Conservation (phyloP, 257 asterid genomes). For the Petunia axillaris region DNA sequence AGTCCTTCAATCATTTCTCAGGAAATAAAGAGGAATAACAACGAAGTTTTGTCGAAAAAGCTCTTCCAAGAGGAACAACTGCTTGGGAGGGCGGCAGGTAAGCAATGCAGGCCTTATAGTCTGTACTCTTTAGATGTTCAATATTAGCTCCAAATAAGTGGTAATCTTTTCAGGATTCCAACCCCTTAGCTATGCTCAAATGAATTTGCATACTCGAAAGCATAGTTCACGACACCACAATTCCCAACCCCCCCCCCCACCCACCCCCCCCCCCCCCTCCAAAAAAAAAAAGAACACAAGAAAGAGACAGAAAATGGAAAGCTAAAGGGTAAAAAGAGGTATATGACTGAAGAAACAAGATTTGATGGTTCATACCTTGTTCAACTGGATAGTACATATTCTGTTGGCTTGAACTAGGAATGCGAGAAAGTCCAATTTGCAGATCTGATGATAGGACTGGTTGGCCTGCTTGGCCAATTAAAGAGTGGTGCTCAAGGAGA, state of each 20-base stretch:
- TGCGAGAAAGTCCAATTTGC: conserved; percentile 36
- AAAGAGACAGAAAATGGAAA: background rate
- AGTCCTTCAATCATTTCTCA: background rate
- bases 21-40: background rate
- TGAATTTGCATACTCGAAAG: background rate
- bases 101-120: background rate
- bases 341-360: conserved; percentile 10
- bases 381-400: conserved; percentile 43
- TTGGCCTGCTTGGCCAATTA: conserved; percentile 29
- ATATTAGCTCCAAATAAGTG: background rate
- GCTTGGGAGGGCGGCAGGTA: background rate
- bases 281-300: background rate
- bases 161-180: background rate
- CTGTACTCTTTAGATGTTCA: background rate
- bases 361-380: conserved; percentile 49
- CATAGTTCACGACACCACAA: background rate
- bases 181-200: background rate
- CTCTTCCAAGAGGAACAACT: background rate
- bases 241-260: background rate
- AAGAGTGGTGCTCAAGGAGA: conserved; percentile 45
- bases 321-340: background rate
- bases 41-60: background rate
- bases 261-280: background rate
- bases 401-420: conserved; percentile 41
- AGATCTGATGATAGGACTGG: conserved; percentile 46